Conservation (phyloP, 768 basidiomycete genomes). For the Clavaria fumosa region DNA sequence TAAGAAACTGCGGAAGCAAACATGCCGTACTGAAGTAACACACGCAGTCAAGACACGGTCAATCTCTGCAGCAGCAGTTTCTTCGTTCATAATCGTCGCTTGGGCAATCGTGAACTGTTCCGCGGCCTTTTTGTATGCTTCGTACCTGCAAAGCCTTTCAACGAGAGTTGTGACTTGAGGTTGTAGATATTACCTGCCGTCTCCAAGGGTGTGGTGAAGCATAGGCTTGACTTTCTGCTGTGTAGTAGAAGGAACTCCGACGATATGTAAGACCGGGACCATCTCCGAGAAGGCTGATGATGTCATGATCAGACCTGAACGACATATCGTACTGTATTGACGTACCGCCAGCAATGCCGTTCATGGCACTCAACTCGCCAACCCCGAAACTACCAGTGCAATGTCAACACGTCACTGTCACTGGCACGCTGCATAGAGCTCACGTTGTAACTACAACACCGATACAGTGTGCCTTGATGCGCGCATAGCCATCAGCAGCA, state of each 20-base stretch:
- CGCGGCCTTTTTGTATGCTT: conserved; percentile 65
- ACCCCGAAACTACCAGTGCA: conserved; percentile 56
- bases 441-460: conserved; percentile 71
- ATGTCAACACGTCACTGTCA: neutral
- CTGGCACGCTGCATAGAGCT: conserved; percentile 6
- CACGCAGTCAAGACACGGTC: conserved; percentile 66
- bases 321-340: conserved; percentile 13
- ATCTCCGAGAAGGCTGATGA: conserved; percentile 64
- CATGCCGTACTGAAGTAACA: conserved; percentile 32
- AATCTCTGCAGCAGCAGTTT: conserved; percentile 49
- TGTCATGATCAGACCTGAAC: neutral
- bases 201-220: conserved; percentile 81
- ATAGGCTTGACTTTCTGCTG: conserved; percentile 60
- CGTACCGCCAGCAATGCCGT: conserved; percentile 73
- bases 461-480: conserved; percentile 60
- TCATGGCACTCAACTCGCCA: conserved; percentile 82
- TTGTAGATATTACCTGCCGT: conserved; percentile 37
- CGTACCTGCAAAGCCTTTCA: conserved; percentile 34
- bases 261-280: conserved; percentile 82
- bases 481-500: conserved; percentile 87
- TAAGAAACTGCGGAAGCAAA: neutral
- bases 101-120: conserved; percentile 62
- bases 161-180: neutral
- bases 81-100: conserved; percentile 36
- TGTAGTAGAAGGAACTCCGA: conserved; percentile 60